These are phyloP conservation scores for Vitis hybrid DNA, from an alignment of 177 flowering plant species.

Conservation along the genomic window DNA sequence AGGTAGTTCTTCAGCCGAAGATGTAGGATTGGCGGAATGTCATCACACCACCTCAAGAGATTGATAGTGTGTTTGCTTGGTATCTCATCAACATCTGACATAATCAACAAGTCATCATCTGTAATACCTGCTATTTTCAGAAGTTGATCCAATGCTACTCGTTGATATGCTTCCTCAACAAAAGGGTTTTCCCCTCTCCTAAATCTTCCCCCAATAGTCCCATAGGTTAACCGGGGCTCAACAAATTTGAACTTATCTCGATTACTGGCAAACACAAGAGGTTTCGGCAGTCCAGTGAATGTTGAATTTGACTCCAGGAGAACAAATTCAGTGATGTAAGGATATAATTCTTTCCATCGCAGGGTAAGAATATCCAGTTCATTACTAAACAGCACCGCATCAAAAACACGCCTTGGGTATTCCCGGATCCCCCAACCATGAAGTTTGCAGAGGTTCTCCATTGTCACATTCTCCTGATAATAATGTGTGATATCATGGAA, in stretches of 20 bases:
- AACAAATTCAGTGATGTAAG: conserved; percentile 49
- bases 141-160: conserved; percentile 55
- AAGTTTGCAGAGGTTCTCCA: conserved; percentile 61
- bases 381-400: conserved; percentile 65
- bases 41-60: conserved; percentile 66
- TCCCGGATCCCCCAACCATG: conserved; percentile 62
- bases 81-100: conserved; percentile 71
- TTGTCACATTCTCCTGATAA: conserved; percentile 58
- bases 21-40: conserved; percentile 47
- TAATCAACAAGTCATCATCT: conserved; percentile 57
- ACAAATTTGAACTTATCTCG: conserved; percentile 47
- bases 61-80: conserved; percentile 61
- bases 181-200: conserved; percentile 57
- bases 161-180: conserved; percentile 60
- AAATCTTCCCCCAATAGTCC: conserved; percentile 50
- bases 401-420: conserved; percentile 60
- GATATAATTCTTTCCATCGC: conserved; percentile 54
- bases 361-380: conserved; percentile 53
- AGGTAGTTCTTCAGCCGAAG: conserved; percentile 57
- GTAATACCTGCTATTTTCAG: conserved; percentile 51
- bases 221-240: conserved; percentile 57
- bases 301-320: conserved; percentile 68
- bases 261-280: conserved; percentile 32
- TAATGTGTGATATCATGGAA: conserved; percentile 58
- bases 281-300: conserved; percentile 54